Evolutionary conservation across 257 asterid genomes (phyloP).

Genomic region (Solanum chaucha): DNA sequence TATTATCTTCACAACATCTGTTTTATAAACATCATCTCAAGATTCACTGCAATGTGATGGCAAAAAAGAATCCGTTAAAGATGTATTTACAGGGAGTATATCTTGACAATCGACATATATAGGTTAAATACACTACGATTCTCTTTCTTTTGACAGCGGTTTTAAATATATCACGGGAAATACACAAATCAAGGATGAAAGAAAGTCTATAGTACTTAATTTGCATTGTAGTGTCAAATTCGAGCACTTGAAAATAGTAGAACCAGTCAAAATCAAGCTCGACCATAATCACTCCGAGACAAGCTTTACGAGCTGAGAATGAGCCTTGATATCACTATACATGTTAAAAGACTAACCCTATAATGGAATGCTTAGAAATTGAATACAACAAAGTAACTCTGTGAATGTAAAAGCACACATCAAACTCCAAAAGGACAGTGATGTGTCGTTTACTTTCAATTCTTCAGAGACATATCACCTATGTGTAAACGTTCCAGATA

Average conservation of each 20-base stretch:
- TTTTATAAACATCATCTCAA: not conserved
- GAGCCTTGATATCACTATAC: not conserved
- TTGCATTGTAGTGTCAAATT: not conserved
- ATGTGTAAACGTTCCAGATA: not conserved
- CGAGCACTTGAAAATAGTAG: not conserved
- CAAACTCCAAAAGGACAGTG: not conserved
- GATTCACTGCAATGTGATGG: not conserved
- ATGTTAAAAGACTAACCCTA: not conserved
- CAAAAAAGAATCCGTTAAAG: not conserved
- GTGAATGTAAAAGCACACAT: not conserved
- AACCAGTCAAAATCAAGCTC: not conserved
- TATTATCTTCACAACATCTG: not conserved
- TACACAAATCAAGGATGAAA: not conserved
- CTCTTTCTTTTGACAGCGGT: not conserved
- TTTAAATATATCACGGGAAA: not conserved
- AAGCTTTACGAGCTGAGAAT: not conserved
- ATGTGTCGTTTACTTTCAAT: not conserved
- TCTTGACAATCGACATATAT: not conserved
- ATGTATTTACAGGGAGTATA: not conserved
- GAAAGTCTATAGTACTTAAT: not conserved
- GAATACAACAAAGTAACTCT: not conserved
- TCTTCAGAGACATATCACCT: not conserved
- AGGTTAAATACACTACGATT: not conserved
- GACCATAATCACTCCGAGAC: not conserved
- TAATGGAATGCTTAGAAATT: not conserved